Evolutionary conservation across 768 basidiomycete genomes (phyloP), one percentile per base, ranked within the genome.

Genomic region (Fistulinella prunicolor): DNA sequence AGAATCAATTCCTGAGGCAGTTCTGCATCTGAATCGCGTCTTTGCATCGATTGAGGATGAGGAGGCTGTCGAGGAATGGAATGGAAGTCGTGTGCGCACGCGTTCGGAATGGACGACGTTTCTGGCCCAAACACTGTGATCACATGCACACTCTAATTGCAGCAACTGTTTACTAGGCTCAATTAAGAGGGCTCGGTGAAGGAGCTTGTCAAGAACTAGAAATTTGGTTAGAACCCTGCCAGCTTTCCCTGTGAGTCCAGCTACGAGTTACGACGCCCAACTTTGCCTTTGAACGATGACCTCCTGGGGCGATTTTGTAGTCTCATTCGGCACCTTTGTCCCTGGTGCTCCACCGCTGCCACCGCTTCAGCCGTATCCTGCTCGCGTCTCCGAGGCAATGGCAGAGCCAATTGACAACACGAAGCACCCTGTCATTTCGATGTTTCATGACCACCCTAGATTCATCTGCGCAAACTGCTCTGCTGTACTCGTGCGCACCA

Each of bases 391-490:
- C 41, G 30, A 32, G 13, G 9, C 36, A 20, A 65, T 64, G 62
- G 26, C 42, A 36, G 59, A 50, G 65, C 28, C 58, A 65, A 45
- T 63, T 55, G 30, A 75, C 22, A 76, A 79, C 50, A 80, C 77
- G 6, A 75, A 71, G 57, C 63, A 68, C n/a, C 77, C 81, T 42
- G 85, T 85, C 2, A 60, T 80, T n/a, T 76, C 79, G 36, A 73
- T 74, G 1, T 90, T 82, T 60, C 69, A 78, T 6, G 79, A 77
- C n/a, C 82, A 77, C 38, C 83, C 89, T n/a, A 75, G 68, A 14
- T 89, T 78, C 62, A 80, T 78, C 3, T 91, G 88, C 57, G 67
- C 78, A 16, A 78, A 78, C 42, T 91, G 89, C 59, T 76, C 85
- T 40, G 82, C 83, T 16, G 78, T 82, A 14, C 79, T 91, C 42